Conservation (phyloP, 306 rosid genomes). For the Pterocarpus santalinus region DNA sequence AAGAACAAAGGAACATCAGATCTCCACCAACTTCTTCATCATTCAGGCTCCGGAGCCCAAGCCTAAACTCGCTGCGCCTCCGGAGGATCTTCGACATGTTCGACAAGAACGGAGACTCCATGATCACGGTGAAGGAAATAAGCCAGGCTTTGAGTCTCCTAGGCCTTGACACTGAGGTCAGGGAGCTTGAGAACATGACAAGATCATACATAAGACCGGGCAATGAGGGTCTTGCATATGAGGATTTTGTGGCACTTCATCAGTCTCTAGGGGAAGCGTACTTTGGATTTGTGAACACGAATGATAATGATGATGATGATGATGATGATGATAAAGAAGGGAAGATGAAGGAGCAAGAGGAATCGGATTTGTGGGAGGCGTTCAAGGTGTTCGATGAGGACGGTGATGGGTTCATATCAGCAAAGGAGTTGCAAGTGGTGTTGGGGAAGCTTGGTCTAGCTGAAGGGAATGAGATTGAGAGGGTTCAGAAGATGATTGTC, state of each 20-base stretch:
- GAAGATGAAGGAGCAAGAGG: slow-evolving; percentile 51
- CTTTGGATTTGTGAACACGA: slow-evolving; percentile 39
- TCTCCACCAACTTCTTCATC: slow-evolving; percentile 48
- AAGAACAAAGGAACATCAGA: neutral
- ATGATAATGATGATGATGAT: neutral
- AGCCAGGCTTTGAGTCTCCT: slow-evolving; percentile 61
- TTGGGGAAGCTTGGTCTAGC: slow-evolving; percentile 72
- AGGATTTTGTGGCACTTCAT: slow-evolving; percentile 69
- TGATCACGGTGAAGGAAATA: slow-evolving; percentile 67
- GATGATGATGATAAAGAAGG: neutral
- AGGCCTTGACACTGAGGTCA: slow-evolving; percentile 65
- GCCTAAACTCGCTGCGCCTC: slow-evolving; percentile 72
- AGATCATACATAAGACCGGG: slow-evolving; percentile 58
- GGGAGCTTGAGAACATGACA: slow-evolving; percentile 59
- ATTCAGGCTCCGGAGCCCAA: slow-evolving; percentile 68
- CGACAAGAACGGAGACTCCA: slow-evolving; percentile 74
- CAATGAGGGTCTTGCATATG: slow-evolving; percentile 64
- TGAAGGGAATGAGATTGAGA: slow-evolving; percentile 71
- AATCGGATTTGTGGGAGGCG: slow-evolving; percentile 76
- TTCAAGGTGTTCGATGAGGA: slow-evolving; percentile 91
- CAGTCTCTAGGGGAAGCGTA: slow-evolving; percentile 66
- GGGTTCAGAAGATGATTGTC: slow-evolving; percentile 72
- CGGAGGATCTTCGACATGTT: slow-evolving; percentile 79
- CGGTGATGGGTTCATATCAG: slow-evolving; percentile 88
- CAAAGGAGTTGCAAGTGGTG: slow-evolving; percentile 76